A percentile compares a stretch with the other conserved stretches of the same genome.
Conservation (phyloP, 805 yeast genomes). For the Starmerella sp. region DNA sequence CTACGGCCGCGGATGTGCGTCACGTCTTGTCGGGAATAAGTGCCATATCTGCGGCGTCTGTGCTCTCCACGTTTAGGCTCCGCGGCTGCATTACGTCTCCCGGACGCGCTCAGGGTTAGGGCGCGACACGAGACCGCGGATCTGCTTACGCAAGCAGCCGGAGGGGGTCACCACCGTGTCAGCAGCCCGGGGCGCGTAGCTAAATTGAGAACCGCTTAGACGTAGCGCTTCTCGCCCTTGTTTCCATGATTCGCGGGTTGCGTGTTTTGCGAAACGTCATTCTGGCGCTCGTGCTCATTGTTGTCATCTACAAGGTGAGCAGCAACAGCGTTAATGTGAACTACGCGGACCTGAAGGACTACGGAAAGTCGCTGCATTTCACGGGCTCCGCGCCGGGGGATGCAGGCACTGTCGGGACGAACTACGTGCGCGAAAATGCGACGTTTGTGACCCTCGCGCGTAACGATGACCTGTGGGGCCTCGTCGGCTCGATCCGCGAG, state of each 20-base stretch:
- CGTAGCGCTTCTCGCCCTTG: background rate
- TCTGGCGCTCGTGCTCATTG: slow-evolving; percentile 27
- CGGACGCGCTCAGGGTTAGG: background rate
- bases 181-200: background rate
- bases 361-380: slow-evolving; percentile 6
- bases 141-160: background rate
- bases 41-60: too few species aligned
- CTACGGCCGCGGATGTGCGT: too few species aligned
- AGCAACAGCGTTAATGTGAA: background rate
- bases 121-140: background rate
- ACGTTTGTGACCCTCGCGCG: slow-evolving; percentile 52
- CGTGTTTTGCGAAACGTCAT: slow-evolving; percentile 30
- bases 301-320: slow-evolving; percentile 28
- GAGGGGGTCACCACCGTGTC: background rate
- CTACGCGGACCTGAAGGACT: slow-evolving; percentile 13
- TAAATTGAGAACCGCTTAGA: background rate
- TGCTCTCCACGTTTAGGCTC: too few species aligned
- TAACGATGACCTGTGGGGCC: slow-evolving; percentile 49
- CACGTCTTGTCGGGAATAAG: too few species aligned
- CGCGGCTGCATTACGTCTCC: background rate
- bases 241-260: slow-evolving; percentile 29
- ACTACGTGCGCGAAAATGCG: slow-evolving; percentile 30
- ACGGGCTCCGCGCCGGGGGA: slow-evolving; percentile 1
- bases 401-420: background rate
- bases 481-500: slow-evolving; percentile 50